Conservation (phyloP, 192 early-diverging fungal species). For the Spinellus fusiger region DNA sequence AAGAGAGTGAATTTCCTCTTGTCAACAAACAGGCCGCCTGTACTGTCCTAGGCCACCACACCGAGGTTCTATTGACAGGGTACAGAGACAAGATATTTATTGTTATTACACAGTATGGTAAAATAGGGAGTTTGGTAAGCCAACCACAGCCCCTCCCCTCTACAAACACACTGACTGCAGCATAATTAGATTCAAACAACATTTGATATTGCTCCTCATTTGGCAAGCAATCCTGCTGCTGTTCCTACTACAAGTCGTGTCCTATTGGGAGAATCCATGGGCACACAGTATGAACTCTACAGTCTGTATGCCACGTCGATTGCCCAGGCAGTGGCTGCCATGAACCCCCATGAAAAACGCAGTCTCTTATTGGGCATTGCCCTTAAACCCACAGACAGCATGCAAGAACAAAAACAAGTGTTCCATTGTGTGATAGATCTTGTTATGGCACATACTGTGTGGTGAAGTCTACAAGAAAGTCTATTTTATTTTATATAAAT, state of each 20-base stretch:
- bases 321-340: slow-evolving; percentile 39
- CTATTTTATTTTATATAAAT: not conserved
- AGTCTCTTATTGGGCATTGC: slow-evolving; percentile 44
- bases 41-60: slow-evolving; percentile 37
- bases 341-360: slow-evolving; percentile 43
- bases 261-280: slow-evolving; percentile 37
- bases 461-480: slow-evolving; percentile 8
- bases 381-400: slow-evolving; percentile 27
- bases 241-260: slow-evolving; percentile 34
- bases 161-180: not conserved
- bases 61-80: slow-evolving; percentile 42
- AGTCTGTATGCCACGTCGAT: slow-evolving; percentile 48
- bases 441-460: slow-evolving; percentile 24
- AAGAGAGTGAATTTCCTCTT: slow-evolving; percentile 36
- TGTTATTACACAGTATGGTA: slow-evolving; percentile 46
- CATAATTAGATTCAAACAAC: slow-evolving; percentile 35
- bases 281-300: slow-evolving; percentile 37
- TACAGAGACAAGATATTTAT: slow-evolving; percentile 49
- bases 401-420: slow-evolving; percentile 21
- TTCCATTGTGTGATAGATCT: slow-evolving; percentile 20
- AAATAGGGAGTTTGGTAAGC: slow-evolving; percentile 48
- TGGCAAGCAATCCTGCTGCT: slow-evolving; percentile 16
- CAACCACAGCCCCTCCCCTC: not conserved
- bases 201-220: slow-evolving; percentile 34
- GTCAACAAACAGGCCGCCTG: slow-evolving; percentile 39